Evolutionary conservation across 148 eudicot species (phyloP), one percentile per base, ranked within the genome.

Genomic region (Chenopodium album): DNA sequence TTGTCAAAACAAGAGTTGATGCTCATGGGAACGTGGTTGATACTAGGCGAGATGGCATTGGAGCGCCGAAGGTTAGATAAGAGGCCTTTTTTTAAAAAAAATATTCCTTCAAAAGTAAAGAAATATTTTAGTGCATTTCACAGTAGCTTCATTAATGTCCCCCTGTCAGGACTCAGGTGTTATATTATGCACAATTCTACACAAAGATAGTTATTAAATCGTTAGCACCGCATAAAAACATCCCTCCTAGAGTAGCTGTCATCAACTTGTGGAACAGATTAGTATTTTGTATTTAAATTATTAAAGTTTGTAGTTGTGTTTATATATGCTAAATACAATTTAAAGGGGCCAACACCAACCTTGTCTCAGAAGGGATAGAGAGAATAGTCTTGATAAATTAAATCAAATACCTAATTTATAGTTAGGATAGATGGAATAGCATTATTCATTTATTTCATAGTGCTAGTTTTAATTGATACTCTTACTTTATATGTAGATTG

Each of bases 1-100:
- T 96, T 74, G 76, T 89, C 82, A 96, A 96, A 89, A 94, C 89
- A 82, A 92, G 99, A 83, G 87, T 96, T 67, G 95, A 96, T 86
- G 78, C 86, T 50, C 84, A 84, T 88, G 99, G 98, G 66, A 92
- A 87, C 69, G 89, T 86, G 37, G 84, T 94, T 48, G 93, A 90
- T 88, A 80, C 79, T 22, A 91, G 84, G 79, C 85, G 81, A 75
- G 98, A 90, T 50, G 88, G 91, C 80, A 94, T 96, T 78, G 99
- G 99, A 52, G 98, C 95, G 31, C 90, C 92, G 37, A 94, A 92
- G 99, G 99, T 93, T 74, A 80, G 92, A 64, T 73, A 65, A 73
- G 74, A 52, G 79, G 70, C 48, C 44, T 54, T 82, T 44, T 75
- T 29, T 64, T 31, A 0, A 41, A 41, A 41, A 0, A 41, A 41